Conservation (phyloP, 179 eudicot species). For the Silene coronaria region DNA sequence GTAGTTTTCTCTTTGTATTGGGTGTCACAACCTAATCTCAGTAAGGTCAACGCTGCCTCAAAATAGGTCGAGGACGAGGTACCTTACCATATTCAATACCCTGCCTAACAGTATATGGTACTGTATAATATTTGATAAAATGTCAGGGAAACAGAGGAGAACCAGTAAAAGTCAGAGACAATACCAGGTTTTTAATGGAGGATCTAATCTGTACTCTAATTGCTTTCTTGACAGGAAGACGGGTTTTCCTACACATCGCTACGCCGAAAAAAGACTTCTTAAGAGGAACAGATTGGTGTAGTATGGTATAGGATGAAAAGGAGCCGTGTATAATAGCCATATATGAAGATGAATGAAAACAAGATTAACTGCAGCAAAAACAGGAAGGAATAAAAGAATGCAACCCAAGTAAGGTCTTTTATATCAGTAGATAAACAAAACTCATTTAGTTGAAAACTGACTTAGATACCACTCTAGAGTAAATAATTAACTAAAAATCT, state of each 20-base stretch:
- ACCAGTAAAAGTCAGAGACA: neutral
- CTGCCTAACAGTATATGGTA: neutral
- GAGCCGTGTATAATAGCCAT: slow-evolving; percentile 39
- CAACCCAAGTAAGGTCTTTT: slow-evolving; percentile 20
- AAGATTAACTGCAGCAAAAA: neutral
- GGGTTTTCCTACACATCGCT: slow-evolving; percentile 28
- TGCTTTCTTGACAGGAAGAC: slow-evolving; percentile 28
- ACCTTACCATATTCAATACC: neutral
- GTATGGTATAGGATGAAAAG: slow-evolving; percentile 27
- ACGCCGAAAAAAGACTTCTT: slow-evolving; percentile 29
- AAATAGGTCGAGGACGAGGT: too few relatives aligned
- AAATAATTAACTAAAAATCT: slow-evolving; percentile 11
- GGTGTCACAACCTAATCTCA: neutral
- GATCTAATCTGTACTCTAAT: slow-evolving; percentile 39
- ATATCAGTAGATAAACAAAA: slow-evolving; percentile 18
- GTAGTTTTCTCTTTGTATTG: neutral
- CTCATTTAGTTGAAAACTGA: slow-evolving; percentile 21
- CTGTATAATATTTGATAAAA: neutral
- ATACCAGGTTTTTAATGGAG: slow-evolving; percentile 48
- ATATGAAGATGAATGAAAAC: slow-evolving; percentile 25
- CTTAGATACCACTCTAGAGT: slow-evolving; percentile 24
- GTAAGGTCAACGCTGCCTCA: too few relatives aligned
- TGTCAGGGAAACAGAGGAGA: neutral
- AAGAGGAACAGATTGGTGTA: slow-evolving; percentile 23
- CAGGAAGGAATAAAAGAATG: slow-evolving; percentile 17